Evolutionary conservation across 2,329 filamentous ascomycete genomes (phyloP).

Genomic region (Beauveria rudraprayagi): DNA sequence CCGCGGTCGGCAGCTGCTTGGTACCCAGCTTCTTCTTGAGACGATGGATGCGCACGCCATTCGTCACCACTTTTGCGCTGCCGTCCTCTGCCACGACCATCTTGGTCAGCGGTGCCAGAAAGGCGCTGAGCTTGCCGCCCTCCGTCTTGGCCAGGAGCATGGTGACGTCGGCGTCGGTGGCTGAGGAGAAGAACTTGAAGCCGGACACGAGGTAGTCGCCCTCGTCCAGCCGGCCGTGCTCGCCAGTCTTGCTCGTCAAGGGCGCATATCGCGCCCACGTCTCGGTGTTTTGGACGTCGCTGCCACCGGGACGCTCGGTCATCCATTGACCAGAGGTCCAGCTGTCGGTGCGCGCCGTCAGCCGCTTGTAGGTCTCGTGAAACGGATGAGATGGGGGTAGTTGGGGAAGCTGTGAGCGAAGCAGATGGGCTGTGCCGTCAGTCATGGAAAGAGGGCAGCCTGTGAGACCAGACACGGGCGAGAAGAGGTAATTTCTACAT

Average conservation of each 20-base stretch:
- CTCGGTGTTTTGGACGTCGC: conserved; percentile 14
- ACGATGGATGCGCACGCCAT: conserved; percentile 14
- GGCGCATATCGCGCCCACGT: conserved; percentile 11
- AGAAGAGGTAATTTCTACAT: conserved; percentile 11
- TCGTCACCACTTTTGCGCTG: conserved; percentile 1
- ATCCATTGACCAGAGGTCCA: conserved; percentile 15
- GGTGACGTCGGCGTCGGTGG: conserved; percentile 13
- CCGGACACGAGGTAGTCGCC: conserved; percentile 14
- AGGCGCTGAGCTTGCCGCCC: conserved; percentile 12
- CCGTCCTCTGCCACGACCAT: conserved; percentile 2
- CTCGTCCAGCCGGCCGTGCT: conserved; percentile 7
- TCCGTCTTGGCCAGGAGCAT: conserved; percentile 13
- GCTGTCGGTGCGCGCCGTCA: conserved; percentile 2
- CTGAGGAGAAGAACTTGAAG: conserved; percentile 14
- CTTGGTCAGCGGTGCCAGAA: conserved; percentile 12
- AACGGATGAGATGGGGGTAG: conserved; percentile 11
- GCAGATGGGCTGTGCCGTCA: conserved; percentile 11
- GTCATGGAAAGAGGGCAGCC: conserved; percentile 13
- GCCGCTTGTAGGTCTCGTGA: conserved; percentile 5
- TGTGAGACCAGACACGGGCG: conserved; percentile 10
- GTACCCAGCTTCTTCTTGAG: conserved; percentile 14
- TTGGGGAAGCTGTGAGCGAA: conserved; percentile 1
- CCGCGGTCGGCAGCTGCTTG: conserved; percentile 14
- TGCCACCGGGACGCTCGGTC: conserved; percentile 13
- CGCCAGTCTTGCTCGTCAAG: not conserved